phyloP scores from a whole-genome alignment of 208 protist species.

The Leishmania braziliensis region DNA sequence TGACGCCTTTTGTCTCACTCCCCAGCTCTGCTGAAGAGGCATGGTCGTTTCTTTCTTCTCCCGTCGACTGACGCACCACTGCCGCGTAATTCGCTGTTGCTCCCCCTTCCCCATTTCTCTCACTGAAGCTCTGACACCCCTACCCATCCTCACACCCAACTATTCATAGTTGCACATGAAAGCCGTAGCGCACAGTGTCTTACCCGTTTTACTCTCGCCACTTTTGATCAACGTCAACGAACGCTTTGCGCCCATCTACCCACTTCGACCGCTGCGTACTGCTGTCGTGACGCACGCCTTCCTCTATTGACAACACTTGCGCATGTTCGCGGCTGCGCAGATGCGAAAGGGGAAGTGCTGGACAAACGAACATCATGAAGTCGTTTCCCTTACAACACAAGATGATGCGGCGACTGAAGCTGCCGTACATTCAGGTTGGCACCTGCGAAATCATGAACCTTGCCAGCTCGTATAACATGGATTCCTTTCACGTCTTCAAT shows the following conservation, averaged over 20 bases:
- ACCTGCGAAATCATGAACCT: constrained; percentile 86
- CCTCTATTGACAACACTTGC: neutral
- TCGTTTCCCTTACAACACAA: constrained; percentile 80
- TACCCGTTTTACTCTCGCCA: neutral
- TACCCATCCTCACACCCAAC: neutral
- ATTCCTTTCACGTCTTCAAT: constrained; percentile 75
- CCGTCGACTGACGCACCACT: neutral
- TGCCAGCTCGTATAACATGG: constrained; percentile 47
- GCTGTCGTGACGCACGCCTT: neutral
- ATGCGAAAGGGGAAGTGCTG: neutral
- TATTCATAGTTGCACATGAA: neutral
- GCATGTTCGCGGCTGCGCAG: neutral
- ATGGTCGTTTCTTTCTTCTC: neutral
- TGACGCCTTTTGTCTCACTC: neutral
- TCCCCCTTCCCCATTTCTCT: constrained; percentile 6
- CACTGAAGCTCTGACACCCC: neutral
- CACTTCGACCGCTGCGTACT: neutral
- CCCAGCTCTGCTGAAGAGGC: neutral
- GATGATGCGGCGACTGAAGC: constrained; percentile 59
- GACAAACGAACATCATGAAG: constrained; percentile 29
- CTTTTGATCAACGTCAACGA: neutral
- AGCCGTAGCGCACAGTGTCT: neutral
- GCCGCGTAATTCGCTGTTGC: neutral
- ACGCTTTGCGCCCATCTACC: neutral
- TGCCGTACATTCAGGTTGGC: constrained; percentile 72